Base-by-base conservation (phyloP, 2,329 filamentous ascomycete species). In the Chalaropsis thielavioides region DNA sequence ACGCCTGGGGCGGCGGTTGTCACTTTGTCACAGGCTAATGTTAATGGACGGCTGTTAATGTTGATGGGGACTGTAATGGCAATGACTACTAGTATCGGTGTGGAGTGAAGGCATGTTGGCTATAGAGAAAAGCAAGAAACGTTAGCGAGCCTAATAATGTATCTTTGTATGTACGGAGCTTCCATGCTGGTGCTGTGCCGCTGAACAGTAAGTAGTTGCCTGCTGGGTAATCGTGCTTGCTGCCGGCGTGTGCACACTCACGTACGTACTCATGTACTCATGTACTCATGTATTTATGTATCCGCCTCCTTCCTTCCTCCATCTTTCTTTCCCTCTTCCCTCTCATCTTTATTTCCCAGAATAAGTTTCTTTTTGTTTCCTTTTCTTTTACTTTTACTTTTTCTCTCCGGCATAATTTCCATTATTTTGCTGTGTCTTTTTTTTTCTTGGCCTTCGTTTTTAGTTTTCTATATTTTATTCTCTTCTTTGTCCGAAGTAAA, bases 351-450 rank as follows among this genome's bases (percentile, higher is more conserved):
- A n/a, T 63, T 44, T 61, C 46, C 61, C 51, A 41, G 22, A 51
- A 60, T 64, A 59, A 58, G 62, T 66, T 66, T 65, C 61, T 64
- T 64, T 68, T 63, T 31, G 66, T 68, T 64, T 65, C 66, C 68
- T 67, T 65, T 62, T 62, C 65, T 63, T 58, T 43, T 61, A 67
- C 69, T 71, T 70, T 22, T 69, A n/a, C 71, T 72, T 72, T 74
- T 71, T 71, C 73, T 63, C 71, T 75, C 72, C 70, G 72, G 74
- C 70, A 73, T 74, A 71, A 72, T 65, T 68, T 69, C 70, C 70
- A 65, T 68, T 68, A 67, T 68, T 56, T 63, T 54, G 38, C 63
- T 65, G 46, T 44, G 56, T 49, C 59, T 43, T 61, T 51, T 61
- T 61, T 58, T 40, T 41, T 64, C 51, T 62, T 40, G n/a, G n/a